A percentile compares a stretch with the other conserved stretches of the same genome.
These are phyloP conservation scores for Capronia americana DNA, from an alignment of 2,329 filamentous ascomycete genomes.

Conservation along the genomic window DNA sequence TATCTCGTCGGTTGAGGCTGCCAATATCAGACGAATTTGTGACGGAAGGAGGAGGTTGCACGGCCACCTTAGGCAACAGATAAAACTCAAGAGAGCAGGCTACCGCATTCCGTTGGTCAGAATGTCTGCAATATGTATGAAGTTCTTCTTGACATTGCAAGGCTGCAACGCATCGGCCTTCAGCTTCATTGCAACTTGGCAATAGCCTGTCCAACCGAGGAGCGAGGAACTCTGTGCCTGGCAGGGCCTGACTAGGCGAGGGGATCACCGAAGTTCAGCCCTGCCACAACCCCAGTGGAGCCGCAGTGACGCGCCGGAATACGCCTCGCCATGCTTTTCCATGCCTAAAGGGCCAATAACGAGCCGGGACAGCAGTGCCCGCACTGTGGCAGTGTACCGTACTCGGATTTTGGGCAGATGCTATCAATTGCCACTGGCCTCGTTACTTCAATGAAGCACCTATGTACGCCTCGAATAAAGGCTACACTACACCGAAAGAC, in stretches of 20 bases:
- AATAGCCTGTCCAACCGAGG: slow-evolving; percentile 3
- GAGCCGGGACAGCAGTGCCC: not conserved
- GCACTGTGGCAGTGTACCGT: slow-evolving; percentile 9
- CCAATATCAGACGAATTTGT: not conserved
- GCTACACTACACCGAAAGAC: not conserved
- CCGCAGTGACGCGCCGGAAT: not conserved
- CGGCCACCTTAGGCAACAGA: not conserved
- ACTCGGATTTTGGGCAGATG: not conserved
- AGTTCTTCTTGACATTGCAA: not conserved
- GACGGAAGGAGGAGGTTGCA: not conserved
- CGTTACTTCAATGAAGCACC: not conserved
- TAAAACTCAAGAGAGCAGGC: not conserved
- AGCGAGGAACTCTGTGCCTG: slow-evolving; percentile 16
- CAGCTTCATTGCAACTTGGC: not conserved
- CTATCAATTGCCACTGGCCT: not conserved
- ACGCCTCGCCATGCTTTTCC: slow-evolving; percentile 15
- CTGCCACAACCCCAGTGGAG: not conserved
- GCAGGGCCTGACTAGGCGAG: slow-evolving; percentile 3
- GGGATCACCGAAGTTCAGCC: not conserved
- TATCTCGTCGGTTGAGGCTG: not conserved
- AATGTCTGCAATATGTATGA: not conserved
- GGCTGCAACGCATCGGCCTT: not conserved
- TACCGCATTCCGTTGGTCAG: not conserved
- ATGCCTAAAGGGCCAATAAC: not conserved
- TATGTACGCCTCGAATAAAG: not conserved